phyloP scores from a whole-genome alignment of 1,284 basidiomycete species.

The Cerrena zonata region DNA sequence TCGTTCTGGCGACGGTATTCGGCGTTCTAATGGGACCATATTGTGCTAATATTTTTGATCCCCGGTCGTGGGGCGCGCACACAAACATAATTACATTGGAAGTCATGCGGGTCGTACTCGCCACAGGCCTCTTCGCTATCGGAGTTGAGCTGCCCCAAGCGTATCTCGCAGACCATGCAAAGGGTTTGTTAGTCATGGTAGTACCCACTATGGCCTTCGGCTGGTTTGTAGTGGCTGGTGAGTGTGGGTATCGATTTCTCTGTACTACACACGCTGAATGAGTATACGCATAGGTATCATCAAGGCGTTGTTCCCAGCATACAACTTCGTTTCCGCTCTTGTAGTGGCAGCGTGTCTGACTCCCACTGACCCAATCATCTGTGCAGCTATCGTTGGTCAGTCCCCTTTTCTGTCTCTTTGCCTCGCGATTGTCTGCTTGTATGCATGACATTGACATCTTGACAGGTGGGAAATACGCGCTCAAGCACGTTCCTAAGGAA shows the following conservation, averaged over 20 bases:
- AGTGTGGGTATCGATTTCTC: slow-evolving; percentile 12
- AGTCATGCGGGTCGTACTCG: slow-evolving; percentile 65
- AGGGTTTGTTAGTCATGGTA: slow-evolving; percentile 57
- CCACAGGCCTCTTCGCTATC: slow-evolving; percentile 65
- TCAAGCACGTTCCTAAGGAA: slow-evolving; percentile 80
- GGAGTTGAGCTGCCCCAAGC: slow-evolving; percentile 67
- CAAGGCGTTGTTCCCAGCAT: slow-evolving; percentile 59
- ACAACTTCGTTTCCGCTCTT: slow-evolving; percentile 71
- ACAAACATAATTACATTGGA: slow-evolving; percentile 72
- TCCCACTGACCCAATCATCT: slow-evolving; percentile 86
- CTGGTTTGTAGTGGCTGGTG: slow-evolving; percentile 63
- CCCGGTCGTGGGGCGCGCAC: slow-evolving; percentile 62
- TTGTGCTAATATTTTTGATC: slow-evolving; percentile 72
- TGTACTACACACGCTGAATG: background rate
- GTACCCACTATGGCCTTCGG: slow-evolving; percentile 77
- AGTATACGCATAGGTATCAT: slow-evolving; percentile 30
- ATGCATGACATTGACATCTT: too few relatives aligned
- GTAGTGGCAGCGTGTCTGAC: slow-evolving; percentile 87
- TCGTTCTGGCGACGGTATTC: slow-evolving; percentile 81
- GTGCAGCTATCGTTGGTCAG: slow-evolving; percentile 54
- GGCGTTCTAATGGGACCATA: slow-evolving; percentile 74
- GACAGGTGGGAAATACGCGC: slow-evolving; percentile 82
- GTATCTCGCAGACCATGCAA: slow-evolving; percentile 60
- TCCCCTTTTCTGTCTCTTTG: background rate
- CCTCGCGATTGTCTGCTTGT: slow-evolving; percentile 40